phyloP scores from a whole-genome alignment of 2,329 filamentous ascomycete species.

The Geosmithia morbida region DNA sequence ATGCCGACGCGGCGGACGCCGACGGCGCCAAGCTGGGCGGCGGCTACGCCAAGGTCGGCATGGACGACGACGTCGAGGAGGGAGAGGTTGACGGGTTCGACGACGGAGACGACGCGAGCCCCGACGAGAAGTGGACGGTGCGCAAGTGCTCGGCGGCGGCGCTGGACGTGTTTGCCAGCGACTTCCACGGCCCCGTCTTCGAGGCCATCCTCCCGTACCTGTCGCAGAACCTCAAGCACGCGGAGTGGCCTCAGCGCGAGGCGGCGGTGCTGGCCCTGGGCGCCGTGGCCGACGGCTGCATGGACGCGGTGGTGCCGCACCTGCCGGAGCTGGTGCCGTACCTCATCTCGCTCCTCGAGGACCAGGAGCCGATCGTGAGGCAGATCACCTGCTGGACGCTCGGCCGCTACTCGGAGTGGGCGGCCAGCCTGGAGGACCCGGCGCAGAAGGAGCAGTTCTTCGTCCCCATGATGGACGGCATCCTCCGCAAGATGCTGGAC shows the following conservation, averaged over 20 bases:
- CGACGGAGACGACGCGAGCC: constrained; percentile 62
- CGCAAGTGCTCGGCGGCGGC: constrained; percentile 95
- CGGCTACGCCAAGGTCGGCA: constrained; percentile 38
- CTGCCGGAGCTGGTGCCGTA: constrained; percentile 84
- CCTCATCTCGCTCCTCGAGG: constrained; percentile 71
- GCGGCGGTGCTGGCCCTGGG: constrained; percentile 88
- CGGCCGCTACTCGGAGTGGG: constrained; percentile 87
- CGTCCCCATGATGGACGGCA: constrained; percentile 93
- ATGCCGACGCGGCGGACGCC: constrained; percentile 29
- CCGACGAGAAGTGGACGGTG: constrained; percentile 88
- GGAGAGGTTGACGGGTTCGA: constrained; percentile 60
- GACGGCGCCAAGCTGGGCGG: constrained; percentile 38
- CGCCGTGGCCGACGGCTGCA: constrained; percentile 88
- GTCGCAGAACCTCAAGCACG: constrained; percentile 74
- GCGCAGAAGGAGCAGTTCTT: constrained; percentile 65
- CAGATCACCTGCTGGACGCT: constrained; percentile 98
- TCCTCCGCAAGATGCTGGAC: constrained; percentile 88
- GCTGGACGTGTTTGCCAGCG: constrained; percentile 81
- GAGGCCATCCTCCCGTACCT: constrained; percentile 85
- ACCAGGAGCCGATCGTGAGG: constrained; percentile 77
- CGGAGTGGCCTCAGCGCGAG: constrained; percentile 84
- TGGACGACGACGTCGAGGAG: constrained; percentile 70
- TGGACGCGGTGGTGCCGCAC: constrained; percentile 78
- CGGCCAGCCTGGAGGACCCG: constrained; percentile 55
- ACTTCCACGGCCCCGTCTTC: constrained; percentile 82